phyloP scores from a whole-genome alignment of 2,329 filamentous ascomycete genomes.

The Pyricularia grisea region DNA sequence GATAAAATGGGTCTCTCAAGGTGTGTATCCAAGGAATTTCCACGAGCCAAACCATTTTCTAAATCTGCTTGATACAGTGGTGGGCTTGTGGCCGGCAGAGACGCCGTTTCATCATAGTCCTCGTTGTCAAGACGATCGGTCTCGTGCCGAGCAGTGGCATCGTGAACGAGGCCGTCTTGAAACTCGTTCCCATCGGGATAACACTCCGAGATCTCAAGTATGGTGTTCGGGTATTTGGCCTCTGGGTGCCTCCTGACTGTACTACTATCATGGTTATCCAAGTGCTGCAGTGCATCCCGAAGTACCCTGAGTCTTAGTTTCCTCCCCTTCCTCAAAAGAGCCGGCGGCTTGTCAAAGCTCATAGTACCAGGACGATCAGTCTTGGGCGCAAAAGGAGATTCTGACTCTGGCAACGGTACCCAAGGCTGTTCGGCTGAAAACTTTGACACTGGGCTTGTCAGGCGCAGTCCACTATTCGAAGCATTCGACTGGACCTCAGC shows the following conservation, averaged over 20 bases:
- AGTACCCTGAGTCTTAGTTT: slow-evolving; percentile 2
- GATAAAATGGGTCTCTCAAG: background rate
- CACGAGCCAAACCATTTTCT: background rate
- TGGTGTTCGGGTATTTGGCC: background rate
- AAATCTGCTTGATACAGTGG: background rate
- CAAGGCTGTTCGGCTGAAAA: background rate
- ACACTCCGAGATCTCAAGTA: background rate
- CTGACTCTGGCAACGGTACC: background rate
- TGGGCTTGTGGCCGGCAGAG: background rate
- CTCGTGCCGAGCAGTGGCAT: background rate
- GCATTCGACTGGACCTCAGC: background rate
- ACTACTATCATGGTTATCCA: background rate
- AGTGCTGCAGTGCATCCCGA: background rate
- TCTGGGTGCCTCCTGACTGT: background rate
- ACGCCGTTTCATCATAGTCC: background rate
- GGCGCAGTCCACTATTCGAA: background rate
- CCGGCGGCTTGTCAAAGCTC: background rate
- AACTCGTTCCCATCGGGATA: background rate
- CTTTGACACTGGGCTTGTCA: background rate
- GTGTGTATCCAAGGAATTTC: background rate
- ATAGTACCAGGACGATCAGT: background rate
- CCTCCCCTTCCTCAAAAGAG: background rate
- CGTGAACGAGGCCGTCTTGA: background rate
- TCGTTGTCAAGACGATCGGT: background rate
- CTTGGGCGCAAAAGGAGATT: background rate